Conservation (phyloP, 805 yeast species). For the Peterozyma toletana region DNA sequence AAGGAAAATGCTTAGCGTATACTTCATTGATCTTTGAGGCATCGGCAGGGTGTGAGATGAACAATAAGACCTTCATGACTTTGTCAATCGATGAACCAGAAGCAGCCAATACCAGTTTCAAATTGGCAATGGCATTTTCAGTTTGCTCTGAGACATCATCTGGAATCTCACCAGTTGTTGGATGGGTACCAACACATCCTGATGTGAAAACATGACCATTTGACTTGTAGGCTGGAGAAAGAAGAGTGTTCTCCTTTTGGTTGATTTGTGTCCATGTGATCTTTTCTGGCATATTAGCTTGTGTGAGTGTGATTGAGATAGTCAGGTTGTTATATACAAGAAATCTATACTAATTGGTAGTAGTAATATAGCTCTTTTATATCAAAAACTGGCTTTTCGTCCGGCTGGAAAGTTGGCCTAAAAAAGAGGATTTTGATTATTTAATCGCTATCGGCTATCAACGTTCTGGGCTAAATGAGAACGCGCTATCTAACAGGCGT, state of each 20-base stretch:
- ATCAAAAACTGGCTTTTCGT: no score
- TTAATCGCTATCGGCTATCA: no score
- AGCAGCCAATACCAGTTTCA: conserved; percentile 31
- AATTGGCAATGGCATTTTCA: conserved; percentile 33
- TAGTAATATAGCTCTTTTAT: no score
- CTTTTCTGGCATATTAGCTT: conserved; percentile 11
- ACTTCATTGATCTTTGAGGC: conserved; percentile 36
- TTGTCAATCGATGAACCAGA: conserved; percentile 39
- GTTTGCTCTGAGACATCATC: conserved; percentile 38
- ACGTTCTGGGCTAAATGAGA: no score
- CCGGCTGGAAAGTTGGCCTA: no score
- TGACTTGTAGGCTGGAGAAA: conserved; percentile 28
- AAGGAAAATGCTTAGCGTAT: conserved; percentile 37
- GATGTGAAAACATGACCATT: conserved; percentile 23
- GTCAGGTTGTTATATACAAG: no score
- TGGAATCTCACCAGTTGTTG: conserved; percentile 32
- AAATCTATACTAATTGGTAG: no score
- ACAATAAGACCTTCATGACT: conserved; percentile 42
- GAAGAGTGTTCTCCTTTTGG: conserved; percentile 19
- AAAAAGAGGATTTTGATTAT: no score
- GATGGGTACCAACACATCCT: conserved; percentile 18
- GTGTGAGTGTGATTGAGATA: neutral
- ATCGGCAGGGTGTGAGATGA: conserved; percentile 35
- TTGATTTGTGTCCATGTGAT: conserved; percentile 29
- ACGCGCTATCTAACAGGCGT: no score